Percentiles rank a stretch among this genome's conserved stretches.
Evolutionary conservation across 139 green algal genomes (phyloP).

Genomic region (Micractinium sp.): DNA sequence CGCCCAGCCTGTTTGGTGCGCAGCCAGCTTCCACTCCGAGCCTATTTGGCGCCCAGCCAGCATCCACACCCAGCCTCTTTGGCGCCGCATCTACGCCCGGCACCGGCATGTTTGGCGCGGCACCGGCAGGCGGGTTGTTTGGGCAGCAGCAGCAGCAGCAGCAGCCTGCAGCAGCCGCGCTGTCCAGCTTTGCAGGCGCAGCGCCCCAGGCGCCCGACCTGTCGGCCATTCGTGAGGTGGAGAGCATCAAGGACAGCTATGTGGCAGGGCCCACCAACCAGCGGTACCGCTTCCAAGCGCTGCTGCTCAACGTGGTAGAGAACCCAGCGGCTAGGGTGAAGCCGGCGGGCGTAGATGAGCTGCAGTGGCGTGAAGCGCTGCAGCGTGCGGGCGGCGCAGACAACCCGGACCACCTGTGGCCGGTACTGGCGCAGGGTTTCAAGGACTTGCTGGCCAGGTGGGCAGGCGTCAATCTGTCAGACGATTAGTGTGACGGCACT

Average conservation of each 20-base stretch:
- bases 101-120: conserved; percentile 4
- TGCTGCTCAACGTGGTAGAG: conserved; percentile 79
- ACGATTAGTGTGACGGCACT: no score
- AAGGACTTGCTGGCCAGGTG: conserved; percentile 67
- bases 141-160: conserved; percentile 9
- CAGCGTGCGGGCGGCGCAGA: conserved; percentile 61
- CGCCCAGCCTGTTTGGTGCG: conserved; percentile 33
- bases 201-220: conserved; percentile 30
- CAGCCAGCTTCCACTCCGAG: not conserved
- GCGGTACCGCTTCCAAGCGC: conserved; percentile 70
- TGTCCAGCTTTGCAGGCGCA: conserved; percentile 7
- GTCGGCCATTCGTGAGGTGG: conserved; percentile 52
- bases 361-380: conserved; percentile 77
- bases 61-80: conserved; percentile 24
- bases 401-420: conserved; percentile 77
- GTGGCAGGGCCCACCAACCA: conserved; percentile 24
- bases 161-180: not conserved
- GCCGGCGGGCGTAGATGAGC: conserved; percentile 71
- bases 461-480: not conserved
- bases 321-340: conserved; percentile 65
- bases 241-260: conserved; percentile 54
- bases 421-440: conserved; percentile 72
- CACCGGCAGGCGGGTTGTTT: not conserved
- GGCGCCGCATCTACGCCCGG: not conserved
- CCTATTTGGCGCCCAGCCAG: conserved; percentile 26